Base-by-base conservation (phyloP, 176 grass and related monocot species). In the Eleusine indica region DNA sequence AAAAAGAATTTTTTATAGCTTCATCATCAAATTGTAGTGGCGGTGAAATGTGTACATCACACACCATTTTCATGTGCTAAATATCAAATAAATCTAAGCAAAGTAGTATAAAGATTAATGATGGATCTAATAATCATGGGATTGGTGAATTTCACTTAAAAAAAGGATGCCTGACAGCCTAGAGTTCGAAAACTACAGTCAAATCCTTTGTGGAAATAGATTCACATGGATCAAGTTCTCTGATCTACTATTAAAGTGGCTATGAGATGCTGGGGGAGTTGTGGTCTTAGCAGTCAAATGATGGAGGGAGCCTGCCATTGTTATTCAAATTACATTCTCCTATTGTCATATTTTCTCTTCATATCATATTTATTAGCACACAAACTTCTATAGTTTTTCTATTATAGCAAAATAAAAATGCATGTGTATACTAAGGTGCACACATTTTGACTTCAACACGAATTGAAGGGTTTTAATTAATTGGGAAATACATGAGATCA, bases 401-500 rank as follows among this genome's bases (percentile, higher is more conserved):
- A 56, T 43, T 73, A 7, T 13, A 3, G 32, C 2, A 38, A 58
- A 10, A 68, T 2, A 16, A 16, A 16, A 66, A 19, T 22, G 18
- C 28, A 17, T 6, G 19, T 11, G 12, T 21, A 83, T 39, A 35
- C 32, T 12, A 65, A 57, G 37, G 7, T 9, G 32, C 46, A 9
- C 19, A 9, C 5, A 13, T 56, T 86, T 35, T 48, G 68, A 19
- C 80, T 58, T 58, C 4, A 86, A 86, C 63, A 18, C 0, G 11
- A 47, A 8, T 1, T 49, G 12, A 12, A 22, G 25, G 3, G 38
- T 28, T 11, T 75, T 22, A 25, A 69, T 75, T 22, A 25, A 69
- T 29, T 40, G 1, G 9, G 9, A 21, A 15, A 46, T 75, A 5
- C 52, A 18, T 3, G n/a, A 40, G 2, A 56, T 39, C 37, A 63